Evolutionary conservation across 1,139 yeast species (phyloP).

Genomic region (Scheffersomyces insectosa): DNA sequence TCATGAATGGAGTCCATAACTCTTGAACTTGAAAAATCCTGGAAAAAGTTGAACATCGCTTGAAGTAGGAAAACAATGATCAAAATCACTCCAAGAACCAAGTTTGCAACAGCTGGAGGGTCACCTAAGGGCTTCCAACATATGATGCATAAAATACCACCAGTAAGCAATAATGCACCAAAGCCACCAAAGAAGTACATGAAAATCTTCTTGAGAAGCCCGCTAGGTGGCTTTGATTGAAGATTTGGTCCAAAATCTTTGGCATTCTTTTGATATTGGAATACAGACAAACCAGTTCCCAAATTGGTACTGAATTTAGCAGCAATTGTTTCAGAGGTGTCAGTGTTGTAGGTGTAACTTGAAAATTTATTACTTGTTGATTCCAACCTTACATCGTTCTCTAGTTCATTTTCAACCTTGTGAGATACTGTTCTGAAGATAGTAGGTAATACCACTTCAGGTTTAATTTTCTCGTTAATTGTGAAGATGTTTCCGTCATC

Average conservation of each 20-base stretch:
- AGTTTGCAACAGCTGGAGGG: conserved; percentile 50
- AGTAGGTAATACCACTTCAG: conserved; percentile 33
- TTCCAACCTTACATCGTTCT: conserved; percentile 6
- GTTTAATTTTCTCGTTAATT: conserved; percentile 21
- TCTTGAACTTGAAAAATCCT: conserved; percentile 49
- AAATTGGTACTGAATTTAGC: conserved; percentile 21
- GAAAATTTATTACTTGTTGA: conserved; percentile 18
- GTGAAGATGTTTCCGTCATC: conserved; percentile 7
- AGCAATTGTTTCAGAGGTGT: conserved; percentile 20
- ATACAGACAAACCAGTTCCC: conserved; percentile 17
- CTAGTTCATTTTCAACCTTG: conserved; percentile 28
- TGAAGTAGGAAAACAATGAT: conserved; percentile 47
- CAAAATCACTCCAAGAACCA: conserved; percentile 46
- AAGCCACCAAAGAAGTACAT: conserved; percentile 53
- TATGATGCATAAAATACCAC: conserved; percentile 47
- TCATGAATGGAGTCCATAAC: conserved; percentile 52
- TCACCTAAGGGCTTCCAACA: conserved; percentile 54
- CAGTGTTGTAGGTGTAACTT: conserved; percentile 26
- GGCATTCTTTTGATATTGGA: conserved; percentile 13
- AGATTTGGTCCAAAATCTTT: conserved; percentile 36
- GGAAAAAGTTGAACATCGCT: conserved; percentile 50
- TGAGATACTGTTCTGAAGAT: conserved; percentile 40
- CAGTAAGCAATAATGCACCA: conserved; percentile 44
- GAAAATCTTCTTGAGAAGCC: conserved; percentile 32
- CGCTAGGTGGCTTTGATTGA: conserved; percentile 39